Conservation (phyloP, 2,329 filamentous ascomycete genomes). For the Botryotinia convoluta region DNA sequence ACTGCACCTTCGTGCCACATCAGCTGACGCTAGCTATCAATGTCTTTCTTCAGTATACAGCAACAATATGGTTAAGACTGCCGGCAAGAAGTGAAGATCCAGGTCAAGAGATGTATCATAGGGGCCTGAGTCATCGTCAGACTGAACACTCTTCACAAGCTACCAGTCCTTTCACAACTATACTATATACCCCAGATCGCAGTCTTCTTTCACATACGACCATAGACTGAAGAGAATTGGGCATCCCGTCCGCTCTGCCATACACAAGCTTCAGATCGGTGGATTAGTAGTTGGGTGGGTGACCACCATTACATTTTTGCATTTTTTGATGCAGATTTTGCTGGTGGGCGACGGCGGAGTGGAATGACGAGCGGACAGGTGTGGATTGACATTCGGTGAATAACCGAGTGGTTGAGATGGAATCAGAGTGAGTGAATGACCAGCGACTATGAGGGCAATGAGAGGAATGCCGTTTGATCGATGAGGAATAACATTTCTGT, state of each 20-base stretch:
- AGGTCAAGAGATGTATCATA: background rate
- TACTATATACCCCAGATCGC: rapidly evolving
- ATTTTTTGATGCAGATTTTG: background rate
- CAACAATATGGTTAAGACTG: background rate
- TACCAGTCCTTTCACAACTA: background rate
- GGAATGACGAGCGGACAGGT: background rate
- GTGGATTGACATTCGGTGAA: background rate
- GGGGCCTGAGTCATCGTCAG: background rate
- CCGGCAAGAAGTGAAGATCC: background rate
- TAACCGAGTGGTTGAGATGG: too few relatives aligned
- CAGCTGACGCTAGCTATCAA: too few relatives aligned
- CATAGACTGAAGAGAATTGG: slow-evolving; percentile 9
- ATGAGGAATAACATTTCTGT: background rate
- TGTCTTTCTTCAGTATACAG: too few relatives aligned
- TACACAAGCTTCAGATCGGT: slow-evolving; percentile 8
- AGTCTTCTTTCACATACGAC: rapidly evolving
- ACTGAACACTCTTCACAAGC: background rate
- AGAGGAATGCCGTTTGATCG: background rate
- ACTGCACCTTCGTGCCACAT: background rate
- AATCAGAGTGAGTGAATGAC: background rate
- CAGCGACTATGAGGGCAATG: background rate
- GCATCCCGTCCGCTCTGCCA: slow-evolving; percentile 9
- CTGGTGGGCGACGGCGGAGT: background rate
- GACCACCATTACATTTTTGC: background rate
- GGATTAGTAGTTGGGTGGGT: slow-evolving; percentile 10